phyloP scores from a whole-genome alignment of 2,329 filamentous ascomycete species.

The Neofusicoccum ribis region DNA sequence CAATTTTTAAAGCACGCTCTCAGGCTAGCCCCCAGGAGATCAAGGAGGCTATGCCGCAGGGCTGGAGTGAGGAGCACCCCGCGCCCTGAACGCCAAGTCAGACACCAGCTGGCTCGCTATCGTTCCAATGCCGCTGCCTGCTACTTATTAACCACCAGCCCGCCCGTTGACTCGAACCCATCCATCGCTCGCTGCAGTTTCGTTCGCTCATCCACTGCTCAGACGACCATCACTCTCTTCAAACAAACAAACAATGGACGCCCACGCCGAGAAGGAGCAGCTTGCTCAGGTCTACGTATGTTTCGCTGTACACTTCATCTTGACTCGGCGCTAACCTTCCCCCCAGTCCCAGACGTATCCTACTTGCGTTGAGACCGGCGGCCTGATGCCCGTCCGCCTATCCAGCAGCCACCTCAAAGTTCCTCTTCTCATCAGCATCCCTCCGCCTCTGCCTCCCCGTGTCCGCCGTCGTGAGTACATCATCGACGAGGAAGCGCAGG shows the following conservation, averaged over 20 bases:
- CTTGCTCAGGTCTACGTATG: constrained; percentile 6
- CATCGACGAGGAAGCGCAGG: constrained; percentile 17
- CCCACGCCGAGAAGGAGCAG: constrained; percentile 7
- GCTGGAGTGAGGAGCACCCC: constrained; percentile 24
- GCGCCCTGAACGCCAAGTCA: constrained; percentile 33
- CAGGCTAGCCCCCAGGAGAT: background rate
- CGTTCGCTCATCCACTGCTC: background rate
- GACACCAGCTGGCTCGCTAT: constrained; percentile 33
- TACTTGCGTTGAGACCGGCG: background rate
- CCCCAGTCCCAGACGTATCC: background rate
- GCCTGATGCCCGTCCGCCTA: background rate
- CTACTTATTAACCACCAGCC: background rate
- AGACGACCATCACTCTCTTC: background rate
- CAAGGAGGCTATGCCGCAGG: constrained; percentile 10
- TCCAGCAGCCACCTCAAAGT: constrained; percentile 10
- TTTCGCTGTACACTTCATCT: background rate
- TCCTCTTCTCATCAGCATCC: constrained; percentile 9
- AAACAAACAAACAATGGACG: constrained; percentile 5
- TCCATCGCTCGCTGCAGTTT: constrained; percentile 1
- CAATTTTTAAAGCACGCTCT: background rate
- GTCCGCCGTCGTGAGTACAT: background rate
- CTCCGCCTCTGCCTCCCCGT: background rate
- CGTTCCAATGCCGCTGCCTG: constrained; percentile 29
- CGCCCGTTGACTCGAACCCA: background rate
- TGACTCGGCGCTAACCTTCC: background rate